phyloP scores from a whole-genome alignment of 169 alveolate genomes.

The Amoebophrya sp. region DNA sequence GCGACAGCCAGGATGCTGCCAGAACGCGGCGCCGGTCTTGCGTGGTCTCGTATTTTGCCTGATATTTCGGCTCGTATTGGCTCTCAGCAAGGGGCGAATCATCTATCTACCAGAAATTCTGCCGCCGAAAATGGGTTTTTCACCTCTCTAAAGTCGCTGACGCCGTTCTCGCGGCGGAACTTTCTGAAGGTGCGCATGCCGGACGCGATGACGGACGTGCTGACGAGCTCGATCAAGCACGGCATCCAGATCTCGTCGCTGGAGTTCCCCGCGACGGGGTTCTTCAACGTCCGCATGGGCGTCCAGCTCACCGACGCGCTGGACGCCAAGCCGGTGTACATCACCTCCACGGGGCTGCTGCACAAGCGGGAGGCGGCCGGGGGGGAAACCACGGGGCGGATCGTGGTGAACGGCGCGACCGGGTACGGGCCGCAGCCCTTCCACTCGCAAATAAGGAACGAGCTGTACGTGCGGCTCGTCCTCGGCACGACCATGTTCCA shows the following conservation, averaged over 20 bases:
- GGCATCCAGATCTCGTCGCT: neutral
- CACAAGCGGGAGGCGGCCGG: neutral
- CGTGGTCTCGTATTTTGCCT: no score
- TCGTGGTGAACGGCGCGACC: neutral
- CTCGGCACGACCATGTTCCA: neutral
- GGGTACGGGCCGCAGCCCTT: neutral
- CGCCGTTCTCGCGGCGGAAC: neutral
- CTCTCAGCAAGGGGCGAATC: no score
- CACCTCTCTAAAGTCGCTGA: neutral
- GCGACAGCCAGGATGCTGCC: no score
- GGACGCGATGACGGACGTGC: neutral
- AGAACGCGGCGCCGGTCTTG: no score
- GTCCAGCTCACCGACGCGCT: neutral
- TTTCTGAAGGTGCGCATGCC: neutral
- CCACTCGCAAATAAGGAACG: neutral
- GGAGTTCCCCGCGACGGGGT: neutral
- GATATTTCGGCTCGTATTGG: no score
- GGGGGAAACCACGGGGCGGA: neutral
- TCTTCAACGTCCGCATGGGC: slow-evolving; percentile 5
- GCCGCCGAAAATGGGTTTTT: no score
- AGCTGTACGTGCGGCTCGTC: neutral
- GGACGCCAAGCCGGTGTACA: neutral
- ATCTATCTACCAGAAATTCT: no score
- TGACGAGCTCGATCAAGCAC: neutral
- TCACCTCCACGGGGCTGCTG: neutral